Conservation (phyloP, 2,329 filamentous ascomycete species). For the Sporothrix brasiliensis region DNA sequence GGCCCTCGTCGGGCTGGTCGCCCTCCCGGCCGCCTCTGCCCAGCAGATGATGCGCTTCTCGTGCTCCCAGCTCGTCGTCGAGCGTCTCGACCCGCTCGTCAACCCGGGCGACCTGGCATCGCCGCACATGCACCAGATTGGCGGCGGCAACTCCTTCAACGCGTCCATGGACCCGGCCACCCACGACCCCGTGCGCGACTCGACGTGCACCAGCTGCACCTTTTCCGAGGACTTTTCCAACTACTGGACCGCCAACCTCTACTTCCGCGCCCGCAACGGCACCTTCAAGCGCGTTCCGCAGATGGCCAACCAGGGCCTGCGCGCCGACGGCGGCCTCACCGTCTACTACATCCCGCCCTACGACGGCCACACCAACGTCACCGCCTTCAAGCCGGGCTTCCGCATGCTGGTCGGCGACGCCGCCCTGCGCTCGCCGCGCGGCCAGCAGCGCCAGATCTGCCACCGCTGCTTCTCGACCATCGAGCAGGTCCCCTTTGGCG, state of each 20-base stretch:
- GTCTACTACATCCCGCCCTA: constrained; percentile 50
- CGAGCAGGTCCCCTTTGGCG: constrained; percentile 37
- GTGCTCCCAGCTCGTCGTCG: constrained; percentile 39
- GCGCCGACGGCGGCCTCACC: constrained; percentile 39
- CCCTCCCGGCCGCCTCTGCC: constrained; percentile 37
- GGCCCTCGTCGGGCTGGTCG: constrained; percentile 38
- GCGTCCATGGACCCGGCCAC: constrained; percentile 41
- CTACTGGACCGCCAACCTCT: constrained; percentile 43
- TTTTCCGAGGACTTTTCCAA: constrained; percentile 45
- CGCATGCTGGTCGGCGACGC: constrained; percentile 46
- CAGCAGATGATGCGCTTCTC: constrained; percentile 43
- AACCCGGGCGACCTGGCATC: constrained; percentile 45
- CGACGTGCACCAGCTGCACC: constrained; percentile 39
- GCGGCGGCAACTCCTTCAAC: constrained; percentile 48
- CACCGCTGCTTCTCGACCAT: constrained; percentile 39
- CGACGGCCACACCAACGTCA: constrained; percentile 46
- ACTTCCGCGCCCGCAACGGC: constrained; percentile 40
- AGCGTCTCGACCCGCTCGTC: constrained; percentile 41
- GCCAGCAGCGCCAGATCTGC: constrained; percentile 40
- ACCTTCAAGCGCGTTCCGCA: constrained; percentile 38
- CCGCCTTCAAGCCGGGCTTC: constrained; percentile 49
- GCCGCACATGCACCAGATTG: constrained; percentile 46
- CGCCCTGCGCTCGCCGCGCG: constrained; percentile 33
- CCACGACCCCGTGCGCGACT: constrained; percentile 31
- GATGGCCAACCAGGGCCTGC: constrained; percentile 33